Conservation (phyloP, 495 filamentous ascomycete genomes). For the Aspergillus incahuasiensis region DNA sequence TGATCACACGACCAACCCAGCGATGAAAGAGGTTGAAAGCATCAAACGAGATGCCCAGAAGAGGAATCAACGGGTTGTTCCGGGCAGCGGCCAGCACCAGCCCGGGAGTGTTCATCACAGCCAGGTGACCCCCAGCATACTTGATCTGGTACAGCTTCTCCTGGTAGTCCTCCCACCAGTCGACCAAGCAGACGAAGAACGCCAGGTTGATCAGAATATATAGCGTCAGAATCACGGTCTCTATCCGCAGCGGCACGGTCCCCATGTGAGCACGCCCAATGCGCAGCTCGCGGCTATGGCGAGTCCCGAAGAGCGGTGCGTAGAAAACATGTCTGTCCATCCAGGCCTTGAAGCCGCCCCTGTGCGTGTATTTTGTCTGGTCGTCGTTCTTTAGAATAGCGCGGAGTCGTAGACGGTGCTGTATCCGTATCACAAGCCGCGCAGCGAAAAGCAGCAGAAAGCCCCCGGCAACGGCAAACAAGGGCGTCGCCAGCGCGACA, state of each 20-base stretch:
- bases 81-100: slow-evolving; percentile 38
- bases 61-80: slow-evolving; percentile 38
- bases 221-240: slow-evolving; percentile 25
- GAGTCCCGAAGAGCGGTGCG: slow-evolving; percentile 33
- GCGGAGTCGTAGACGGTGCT: slow-evolving; percentile 26
- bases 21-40: slow-evolving; percentile 45
- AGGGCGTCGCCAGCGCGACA: slow-evolving; percentile 31
- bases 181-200: slow-evolving; percentile 36
- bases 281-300: slow-evolving; percentile 40
- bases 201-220: slow-evolving; percentile 35
- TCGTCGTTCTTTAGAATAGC: slow-evolving; percentile 18
- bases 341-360: slow-evolving; percentile 16
- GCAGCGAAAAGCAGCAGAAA: slow-evolving; percentile 25
- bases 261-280: slow-evolving; percentile 37
- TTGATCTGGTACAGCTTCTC: slow-evolving; percentile 37
- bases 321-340: slow-evolving; percentile 42
- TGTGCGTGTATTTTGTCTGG: slow-evolving; percentile 22
- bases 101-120: slow-evolving; percentile 40
- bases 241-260: slow-evolving; percentile 35
- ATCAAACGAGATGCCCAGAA: slow-evolving; percentile 38
- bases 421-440: slow-evolving; percentile 23
- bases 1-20: slow-evolving; percentile 39
- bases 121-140: slow-evolving; percentile 37
- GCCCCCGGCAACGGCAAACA: slow-evolving; percentile 29
- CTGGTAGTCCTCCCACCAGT: slow-evolving; percentile 34